Conservation (phyloP, 257 asterid genomes). For the Przewalskia tangutica region DNA sequence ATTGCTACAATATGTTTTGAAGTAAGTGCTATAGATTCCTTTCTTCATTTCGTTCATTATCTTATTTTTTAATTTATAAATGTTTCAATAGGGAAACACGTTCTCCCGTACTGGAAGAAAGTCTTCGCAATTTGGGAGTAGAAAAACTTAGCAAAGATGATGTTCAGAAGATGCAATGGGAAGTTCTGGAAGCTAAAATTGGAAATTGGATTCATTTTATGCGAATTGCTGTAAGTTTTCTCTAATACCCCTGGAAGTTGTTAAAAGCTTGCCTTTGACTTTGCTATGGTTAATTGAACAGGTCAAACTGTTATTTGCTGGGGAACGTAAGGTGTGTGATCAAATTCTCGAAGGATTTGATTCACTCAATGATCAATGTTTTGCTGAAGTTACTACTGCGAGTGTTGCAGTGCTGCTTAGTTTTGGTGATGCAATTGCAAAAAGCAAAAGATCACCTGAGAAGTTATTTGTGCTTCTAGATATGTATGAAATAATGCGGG, state of each 20-base stretch:
- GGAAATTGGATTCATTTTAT: slow-evolving; percentile 99
- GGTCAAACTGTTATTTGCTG: slow-evolving; percentile 93
- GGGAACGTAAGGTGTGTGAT: slow-evolving; percentile 94
- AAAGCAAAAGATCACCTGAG: slow-evolving; percentile 98
- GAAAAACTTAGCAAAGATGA: slow-evolving; percentile 98
- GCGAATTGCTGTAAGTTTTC: slow-evolving; percentile 86
- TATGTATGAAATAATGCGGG: slow-evolving; percentile 99
- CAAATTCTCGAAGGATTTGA: slow-evolving; percentile 83
- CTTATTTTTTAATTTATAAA: neutral
- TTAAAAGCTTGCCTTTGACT: neutral
- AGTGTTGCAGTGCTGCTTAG: slow-evolving; percentile 90
- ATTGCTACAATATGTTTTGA: neutral
- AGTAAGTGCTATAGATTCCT: neutral
- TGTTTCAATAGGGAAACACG: slow-evolving; percentile 61
- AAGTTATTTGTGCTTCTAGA: slow-evolving; percentile 92
- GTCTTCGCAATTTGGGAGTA: slow-evolving; percentile 90
- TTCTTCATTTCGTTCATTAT: neutral
- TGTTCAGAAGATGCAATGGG: slow-evolving; percentile 99
- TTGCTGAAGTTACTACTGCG: slow-evolving; percentile 81
- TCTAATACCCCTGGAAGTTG: neutral
- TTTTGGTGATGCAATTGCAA: slow-evolving; percentile 99
- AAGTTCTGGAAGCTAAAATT: slow-evolving; percentile 93
- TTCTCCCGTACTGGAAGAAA: slow-evolving; percentile 85
- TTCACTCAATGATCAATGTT: slow-evolving; percentile 79
- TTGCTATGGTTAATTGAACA: slow-evolving; percentile 27